Evolutionary conservation across 2,329 filamentous ascomycete species (phyloP), one percentile per base, ranked within the genome.

Genomic region (Pseudogymnoascus sp.): DNA sequence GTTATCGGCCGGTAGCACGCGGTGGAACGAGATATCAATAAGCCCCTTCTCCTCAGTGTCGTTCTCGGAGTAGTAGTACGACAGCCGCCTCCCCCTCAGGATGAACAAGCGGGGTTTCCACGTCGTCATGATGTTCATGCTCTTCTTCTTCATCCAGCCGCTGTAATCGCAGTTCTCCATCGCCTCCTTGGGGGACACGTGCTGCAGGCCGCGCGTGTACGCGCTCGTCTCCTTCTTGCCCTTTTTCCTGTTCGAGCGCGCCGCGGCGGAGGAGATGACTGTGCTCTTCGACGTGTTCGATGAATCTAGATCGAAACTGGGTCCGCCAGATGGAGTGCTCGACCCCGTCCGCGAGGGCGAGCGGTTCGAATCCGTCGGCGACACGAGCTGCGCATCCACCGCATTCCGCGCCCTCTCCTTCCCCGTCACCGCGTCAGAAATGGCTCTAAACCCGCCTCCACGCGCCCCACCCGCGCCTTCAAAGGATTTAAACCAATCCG

Each of bases 101-200:
- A 99, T 88, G 72, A 99, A 99, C n/a, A 97, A 82, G 11, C 95
- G 87, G 11, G 93, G 90, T 73, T 97, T 99, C 95, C 95, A 99
- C 1, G 93, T 96, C 2, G 92, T 92, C 88, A 99, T 96, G 35
- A 97, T 80, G 71, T 93, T 95, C 1, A 91, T 93, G 65, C 91
- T 96, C 76, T 96, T 93, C 82, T 99, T 99, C 81, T 95, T 97
- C 95, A 99, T 99, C 95, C 95, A 99, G 1, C 95, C 95, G 71
- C 88, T 93, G 74, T 96, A 97, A 72, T 99, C 93, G 63, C 91
- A 93, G 66, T 86, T 87, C 66, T 86, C 79, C 76, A 96, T 95
- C 65, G 93, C 92, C 73, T 96, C 91, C 63, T 86, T 81, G 0
- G 95, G 95, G 0, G 84, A 78, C 65, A 93, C 89, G 75, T 93